Conservation (phyloP, 805 yeast genomes). For the Metschnikowia reukaufii region DNA sequence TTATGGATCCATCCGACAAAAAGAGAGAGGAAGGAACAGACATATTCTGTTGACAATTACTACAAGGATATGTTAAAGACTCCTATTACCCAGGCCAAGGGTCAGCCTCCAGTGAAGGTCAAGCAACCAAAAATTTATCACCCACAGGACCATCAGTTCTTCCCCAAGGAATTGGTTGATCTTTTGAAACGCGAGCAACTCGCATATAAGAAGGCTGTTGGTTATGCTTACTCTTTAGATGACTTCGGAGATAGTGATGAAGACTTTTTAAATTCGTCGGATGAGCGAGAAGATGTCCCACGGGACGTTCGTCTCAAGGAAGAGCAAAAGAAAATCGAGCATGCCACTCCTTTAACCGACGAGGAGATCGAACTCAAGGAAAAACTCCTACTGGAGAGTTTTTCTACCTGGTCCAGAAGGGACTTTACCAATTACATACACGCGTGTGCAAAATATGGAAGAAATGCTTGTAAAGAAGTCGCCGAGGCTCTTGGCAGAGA, state of each 20-base stretch:
- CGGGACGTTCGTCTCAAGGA: conserved; percentile 39
- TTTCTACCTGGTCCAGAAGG: conserved; percentile 68
- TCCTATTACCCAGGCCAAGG: conserved; percentile 18
- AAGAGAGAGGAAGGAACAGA: conserved; percentile 75
- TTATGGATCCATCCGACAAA: conserved; percentile 75
- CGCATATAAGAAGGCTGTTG: conserved; percentile 58
- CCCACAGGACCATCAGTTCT: conserved; percentile 75
- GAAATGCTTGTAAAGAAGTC: conserved; percentile 50
- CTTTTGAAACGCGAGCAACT: conserved; percentile 65
- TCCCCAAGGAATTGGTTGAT: conserved; percentile 51
- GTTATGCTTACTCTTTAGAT: conserved; percentile 55
- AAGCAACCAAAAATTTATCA: conserved; percentile 47
- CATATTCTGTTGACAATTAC: conserved; percentile 73
- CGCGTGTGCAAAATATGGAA: conserved; percentile 66
- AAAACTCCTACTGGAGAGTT: conserved; percentile 53
- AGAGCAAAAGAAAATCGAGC: conserved; percentile 57
- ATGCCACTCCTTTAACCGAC: conserved; percentile 58
- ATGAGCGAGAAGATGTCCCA: conserved; percentile 42
- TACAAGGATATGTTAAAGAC: conserved; percentile 64
- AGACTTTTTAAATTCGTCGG: conserved; percentile 38
- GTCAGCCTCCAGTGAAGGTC: conserved; percentile 10
- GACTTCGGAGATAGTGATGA: conserved; percentile 62
- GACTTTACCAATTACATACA: conserved; percentile 74
- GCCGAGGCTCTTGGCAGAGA: conserved; percentile 58
- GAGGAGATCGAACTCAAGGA: conserved; percentile 60